These are phyloP conservation scores for Melocanna baccifera DNA, from an alignment of 176 grass and related monocot species.

Conservation along the genomic window DNA sequence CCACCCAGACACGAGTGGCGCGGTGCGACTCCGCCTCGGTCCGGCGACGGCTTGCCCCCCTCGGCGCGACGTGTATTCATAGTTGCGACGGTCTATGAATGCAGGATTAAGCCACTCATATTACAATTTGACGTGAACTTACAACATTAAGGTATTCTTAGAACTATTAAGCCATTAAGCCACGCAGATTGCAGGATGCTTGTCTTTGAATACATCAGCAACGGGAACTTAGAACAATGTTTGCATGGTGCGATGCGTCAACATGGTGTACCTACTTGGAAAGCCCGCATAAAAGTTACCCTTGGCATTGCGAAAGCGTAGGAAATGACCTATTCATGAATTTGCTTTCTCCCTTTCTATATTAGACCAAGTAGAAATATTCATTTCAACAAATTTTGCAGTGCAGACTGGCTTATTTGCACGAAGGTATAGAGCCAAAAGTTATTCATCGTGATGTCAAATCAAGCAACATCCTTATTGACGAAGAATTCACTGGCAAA, in stretches of 20 bases:
- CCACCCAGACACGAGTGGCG: too few species aligned
- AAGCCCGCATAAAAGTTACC: slow-evolving; percentile 14
- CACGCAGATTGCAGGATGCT: slow-evolving; percentile 6
- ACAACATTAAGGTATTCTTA: too few species aligned
- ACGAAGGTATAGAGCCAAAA: slow-evolving; percentile 25
- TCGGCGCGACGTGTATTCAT: too few species aligned
- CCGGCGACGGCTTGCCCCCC: too few species aligned
- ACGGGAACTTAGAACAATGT: too few species aligned
- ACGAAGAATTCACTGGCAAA: slow-evolving; percentile 24
- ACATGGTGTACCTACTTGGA: slow-evolving; percentile 27
- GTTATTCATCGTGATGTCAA: slow-evolving; percentile 27
- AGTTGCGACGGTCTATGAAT: too few species aligned
- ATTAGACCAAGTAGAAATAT: not conserved
- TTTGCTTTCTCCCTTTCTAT: not conserved
- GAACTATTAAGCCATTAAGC: too few species aligned
- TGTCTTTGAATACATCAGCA: too few species aligned
- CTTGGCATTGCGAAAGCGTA: slow-evolving; percentile 20
- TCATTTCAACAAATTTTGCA: not conserved
- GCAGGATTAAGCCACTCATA: too few species aligned
- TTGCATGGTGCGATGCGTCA: too few species aligned
- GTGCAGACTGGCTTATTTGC: slow-evolving; percentile 18
- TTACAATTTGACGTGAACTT: too few species aligned
- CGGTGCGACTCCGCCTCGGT: too few species aligned
- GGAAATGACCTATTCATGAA: slow-evolving; percentile 8
- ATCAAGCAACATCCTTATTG: slow-evolving; percentile 27